Evolutionary conservation across 305 asterid species (phyloP), one percentile per base, ranked within the genome.

Genomic region (Ruellia speciosa): DNA sequence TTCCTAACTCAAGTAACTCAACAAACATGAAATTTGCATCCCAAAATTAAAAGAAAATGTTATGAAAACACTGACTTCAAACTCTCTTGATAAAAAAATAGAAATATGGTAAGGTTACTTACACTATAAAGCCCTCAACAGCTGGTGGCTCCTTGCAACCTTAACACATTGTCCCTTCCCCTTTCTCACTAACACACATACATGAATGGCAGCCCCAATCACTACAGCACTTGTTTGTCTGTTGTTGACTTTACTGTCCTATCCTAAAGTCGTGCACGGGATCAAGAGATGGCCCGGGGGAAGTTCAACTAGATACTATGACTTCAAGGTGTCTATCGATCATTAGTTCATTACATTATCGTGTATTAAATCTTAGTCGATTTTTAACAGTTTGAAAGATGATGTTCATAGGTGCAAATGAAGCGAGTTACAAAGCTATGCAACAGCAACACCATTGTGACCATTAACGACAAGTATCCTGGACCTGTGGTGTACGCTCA

Each of bases 401-500:
- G 31, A 43, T 43, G 16, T 43, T 3, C 16, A 6, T 43, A 81
- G 92, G 79, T 83, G 53, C 80, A 78, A 74, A 75, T 80, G 16
- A 76, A 70, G 60, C 81, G 69, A 18, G 71, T 77, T 0, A 69
- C 77, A 12, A 83, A 83, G 68, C 71, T 84, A 6, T 81, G 93
- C 63, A 70, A 68, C 14, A 77, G 67, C 43, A 65, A 63, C 5
- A 65, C 71, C 24, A 79, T 84, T 19, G 66, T 76, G 28, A 79
- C 90, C n/a, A 63, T 84, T 33, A 84, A 84, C 17, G 78, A 64
- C 13, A 77, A 59, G 81, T 75, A 39, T 57, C 94, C 94, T 0
- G 94, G 94, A 7, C 94, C 94, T 2, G 82, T 72, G 20, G 66
- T 79, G 50, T 75, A 81, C 48, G 90, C 83, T 28, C 85, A 82